Percentiles rank a stretch among this genome's conserved stretches.
Evolutionary conservation across 805 yeast species (phyloP).

Genomic region (Candida methanosorbosa): DNA sequence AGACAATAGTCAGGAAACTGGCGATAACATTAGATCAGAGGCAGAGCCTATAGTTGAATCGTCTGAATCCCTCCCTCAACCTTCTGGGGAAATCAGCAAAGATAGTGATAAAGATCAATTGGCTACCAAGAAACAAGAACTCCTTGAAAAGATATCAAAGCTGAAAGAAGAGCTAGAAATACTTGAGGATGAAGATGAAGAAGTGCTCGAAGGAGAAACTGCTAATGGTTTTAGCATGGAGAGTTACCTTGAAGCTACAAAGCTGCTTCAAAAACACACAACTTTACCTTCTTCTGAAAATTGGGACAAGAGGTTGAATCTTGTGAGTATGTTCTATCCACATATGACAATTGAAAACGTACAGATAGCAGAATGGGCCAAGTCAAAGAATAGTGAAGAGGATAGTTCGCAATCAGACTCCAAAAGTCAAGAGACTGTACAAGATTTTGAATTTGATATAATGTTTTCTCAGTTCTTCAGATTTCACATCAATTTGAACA

Average conservation of each 20-base stretch:
- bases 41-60: too few relatives aligned
- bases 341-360: constrained; percentile 13
- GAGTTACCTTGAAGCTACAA: constrained; percentile 8
- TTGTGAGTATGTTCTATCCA: constrained; percentile 18
- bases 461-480: constrained; percentile 4
- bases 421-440: neutral
- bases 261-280: constrained; percentile 12
- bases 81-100: too few relatives aligned
- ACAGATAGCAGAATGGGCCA: neutral
- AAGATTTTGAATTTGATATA: neutral
- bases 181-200: constrained; percentile 5
- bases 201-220: constrained; percentile 3
- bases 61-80: too few relatives aligned
- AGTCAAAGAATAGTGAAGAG: neutral
- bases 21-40: too few relatives aligned
- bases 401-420: neutral
- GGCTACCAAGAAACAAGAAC: neutral
- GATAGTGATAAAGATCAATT: constrained; percentile 4
- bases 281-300: constrained; percentile 19
- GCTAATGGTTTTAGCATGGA: constrained; percentile 1
- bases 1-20: too few relatives aligned
- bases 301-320: constrained; percentile 13
- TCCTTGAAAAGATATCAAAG: too few relatives aligned
- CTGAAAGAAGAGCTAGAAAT: neutral
- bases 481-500: constrained; percentile 7